phyloP scores from a whole-genome alignment of 257 asterid species.

The Knoxia roxburghii region DNA sequence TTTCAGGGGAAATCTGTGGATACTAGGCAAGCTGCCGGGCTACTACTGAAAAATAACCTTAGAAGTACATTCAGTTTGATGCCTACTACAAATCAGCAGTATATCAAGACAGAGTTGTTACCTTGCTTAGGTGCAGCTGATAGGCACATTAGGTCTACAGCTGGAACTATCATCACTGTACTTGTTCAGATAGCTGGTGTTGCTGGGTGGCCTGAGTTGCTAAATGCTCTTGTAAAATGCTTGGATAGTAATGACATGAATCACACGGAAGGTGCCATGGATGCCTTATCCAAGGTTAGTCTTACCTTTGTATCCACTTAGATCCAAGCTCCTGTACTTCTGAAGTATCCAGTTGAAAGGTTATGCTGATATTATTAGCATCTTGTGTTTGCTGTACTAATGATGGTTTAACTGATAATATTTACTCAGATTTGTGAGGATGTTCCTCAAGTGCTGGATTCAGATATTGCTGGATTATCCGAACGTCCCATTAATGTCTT shows the following conservation, averaged over 20 bases:
- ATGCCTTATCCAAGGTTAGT: constrained; percentile 92
- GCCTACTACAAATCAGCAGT: constrained; percentile 68
- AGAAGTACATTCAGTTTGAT: constrained; percentile 49
- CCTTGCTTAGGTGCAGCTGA: constrained; percentile 89
- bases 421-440: constrained; percentile 70
- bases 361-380: background rate
- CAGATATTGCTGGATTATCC: constrained; percentile 72
- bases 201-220: constrained; percentile 88
- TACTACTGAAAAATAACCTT: constrained; percentile 84
- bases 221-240: constrained; percentile 72
- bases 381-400: background rate
- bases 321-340: background rate
- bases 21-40: constrained; percentile 96
- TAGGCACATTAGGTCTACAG: constrained; percentile 84
- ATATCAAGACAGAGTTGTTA: constrained; percentile 69
- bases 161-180: constrained; percentile 86
- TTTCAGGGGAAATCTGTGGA: constrained; percentile 88
- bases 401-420: background rate
- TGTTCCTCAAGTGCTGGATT: constrained; percentile 75
- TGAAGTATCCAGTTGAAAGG: background rate
- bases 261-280: constrained; percentile 99
- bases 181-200: constrained; percentile 85
- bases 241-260: constrained; percentile 82
- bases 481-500: constrained; percentile 83
- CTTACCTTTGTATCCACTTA: background rate